These are phyloP conservation scores for Saccharomycopsis malanga DNA, from an alignment of 805 yeast species.

Conservation along the genomic window DNA sequence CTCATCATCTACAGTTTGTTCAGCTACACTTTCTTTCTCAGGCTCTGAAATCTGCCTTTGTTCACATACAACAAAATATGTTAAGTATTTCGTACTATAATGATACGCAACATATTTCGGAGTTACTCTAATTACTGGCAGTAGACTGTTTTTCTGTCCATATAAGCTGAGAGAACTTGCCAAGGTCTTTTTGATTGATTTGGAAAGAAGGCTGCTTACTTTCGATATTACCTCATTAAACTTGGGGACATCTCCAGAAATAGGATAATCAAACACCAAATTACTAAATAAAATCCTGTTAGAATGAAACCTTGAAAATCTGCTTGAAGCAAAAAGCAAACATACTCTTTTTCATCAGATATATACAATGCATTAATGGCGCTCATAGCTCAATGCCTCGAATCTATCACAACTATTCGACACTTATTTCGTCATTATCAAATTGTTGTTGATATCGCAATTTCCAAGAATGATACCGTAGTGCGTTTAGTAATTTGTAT, in stretches of 20 bases:
- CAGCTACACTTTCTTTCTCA: background rate
- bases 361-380: conserved; percentile 27
- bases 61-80: background rate
- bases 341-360: conserved; percentile 35
- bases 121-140: conserved; percentile 4
- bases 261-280: conserved; percentile 33
- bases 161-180: too few relatives aligned
- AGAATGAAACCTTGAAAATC: background rate
- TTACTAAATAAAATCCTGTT: conserved; percentile 23
- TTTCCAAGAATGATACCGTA: too few relatives aligned
- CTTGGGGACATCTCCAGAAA: conserved; percentile 29
- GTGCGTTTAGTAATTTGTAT: too few relatives aligned
- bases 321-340: conserved; percentile 2
- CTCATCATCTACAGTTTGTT: background rate
- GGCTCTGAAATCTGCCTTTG: too few relatives aligned
- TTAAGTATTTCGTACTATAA: conserved; percentile 2
- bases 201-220: conserved; percentile 21
- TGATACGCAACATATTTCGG: conserved; percentile 5
- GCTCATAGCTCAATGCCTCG: background rate
- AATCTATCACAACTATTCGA: too few relatives aligned
- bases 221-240: conserved; percentile 27
- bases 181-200: conserved; percentile 20
- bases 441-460: too few relatives aligned
- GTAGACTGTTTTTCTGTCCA: too few relatives aligned
- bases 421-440: too few relatives aligned